Base-by-base conservation (phyloP, 2,329 filamentous ascomycete species). In the Claviceps sp. region DNA sequence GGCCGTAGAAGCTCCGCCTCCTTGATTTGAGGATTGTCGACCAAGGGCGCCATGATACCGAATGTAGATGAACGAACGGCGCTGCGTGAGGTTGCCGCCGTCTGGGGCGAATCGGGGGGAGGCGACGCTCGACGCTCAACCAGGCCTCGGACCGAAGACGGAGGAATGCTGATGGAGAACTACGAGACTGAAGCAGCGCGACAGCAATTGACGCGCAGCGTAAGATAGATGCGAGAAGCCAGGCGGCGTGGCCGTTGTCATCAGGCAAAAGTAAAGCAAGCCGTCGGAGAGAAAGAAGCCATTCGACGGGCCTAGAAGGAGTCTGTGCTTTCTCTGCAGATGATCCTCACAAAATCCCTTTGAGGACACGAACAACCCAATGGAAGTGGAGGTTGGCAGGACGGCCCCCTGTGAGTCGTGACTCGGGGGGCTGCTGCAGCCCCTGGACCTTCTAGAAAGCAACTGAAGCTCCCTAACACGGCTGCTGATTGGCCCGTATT, bases 21-120 rank as follows among this genome's bases (percentile, higher is more conserved):
- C 74, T 86, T 80, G 69, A 98, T 95, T 77, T 95, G 88, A 60
- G 84, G 72, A 70, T 89, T 91, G 72, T 95, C 87, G 69, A 97
- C 89, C 69, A 98, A 85, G 67, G 84, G 82, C 72, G 84, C 77
- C 83, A 85, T 86, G 64, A 48, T 56, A 55, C 53, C 47, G 52
- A 64, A 47, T 56, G 56, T 52, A 49, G 52, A 49, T 20, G 38
- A 8, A 4, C 45, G 5, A 22, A 43, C 47, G 50, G 50, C 43
- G 45, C 43, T 36, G 47, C 20, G 30, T 13, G 43, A 50, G 14
- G 34, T 36, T 47, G 47, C 48, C 47, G 45, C 43, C 24, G 42
- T 50, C 44, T 48, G 24, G 51, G 41, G 43, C 43, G 40, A 45
- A 43, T 41, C 47, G 42, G 51, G 20, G 47, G 36, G 47, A 16